Conservation (phyloP, 169 alveolate species). For the Cyclospora cayetanensis region DNA sequence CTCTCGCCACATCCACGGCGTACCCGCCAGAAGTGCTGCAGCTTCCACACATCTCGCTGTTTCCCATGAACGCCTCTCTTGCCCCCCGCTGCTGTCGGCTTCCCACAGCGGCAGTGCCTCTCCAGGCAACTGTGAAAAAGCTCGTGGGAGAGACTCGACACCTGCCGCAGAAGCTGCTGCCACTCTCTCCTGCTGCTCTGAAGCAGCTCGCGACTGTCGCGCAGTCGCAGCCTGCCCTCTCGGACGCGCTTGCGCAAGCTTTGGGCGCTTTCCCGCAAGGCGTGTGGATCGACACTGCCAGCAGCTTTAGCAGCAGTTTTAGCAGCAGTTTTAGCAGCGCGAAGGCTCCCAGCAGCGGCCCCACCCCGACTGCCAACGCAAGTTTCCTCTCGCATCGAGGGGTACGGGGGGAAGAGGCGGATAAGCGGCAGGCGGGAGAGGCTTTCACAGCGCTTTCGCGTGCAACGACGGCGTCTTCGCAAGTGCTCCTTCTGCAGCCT, state of each 20-base stretch:
- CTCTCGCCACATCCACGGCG: too few relatives aligned
- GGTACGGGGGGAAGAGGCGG: background rate
- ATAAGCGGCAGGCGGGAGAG: background rate
- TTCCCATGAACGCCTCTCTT: background rate
- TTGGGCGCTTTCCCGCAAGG: slow-evolving; percentile 36
- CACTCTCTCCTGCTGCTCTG: slow-evolving; percentile 25
- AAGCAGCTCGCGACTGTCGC: background rate
- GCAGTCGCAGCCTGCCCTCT: background rate
- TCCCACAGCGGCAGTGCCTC: background rate
- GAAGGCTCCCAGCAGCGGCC: too few relatives aligned
- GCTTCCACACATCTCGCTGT: background rate
- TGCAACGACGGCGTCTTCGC: background rate
- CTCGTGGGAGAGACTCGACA: background rate
- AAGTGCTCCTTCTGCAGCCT: background rate
- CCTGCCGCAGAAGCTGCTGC: background rate
- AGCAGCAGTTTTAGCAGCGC: background rate
- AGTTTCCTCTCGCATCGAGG: background rate
- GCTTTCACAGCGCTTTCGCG: too few relatives aligned
- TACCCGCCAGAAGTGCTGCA: slow-evolving; percentile 23
- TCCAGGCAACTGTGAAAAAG: background rate
- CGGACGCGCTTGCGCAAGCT: slow-evolving; percentile 4
- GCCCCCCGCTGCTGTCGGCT: background rate
- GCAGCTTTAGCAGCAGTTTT: background rate
- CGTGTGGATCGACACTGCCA: background rate
- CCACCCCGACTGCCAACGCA: too few relatives aligned